Conservation (phyloP, 2,329 filamentous ascomycete genomes). For the Sarocladium strictum region DNA sequence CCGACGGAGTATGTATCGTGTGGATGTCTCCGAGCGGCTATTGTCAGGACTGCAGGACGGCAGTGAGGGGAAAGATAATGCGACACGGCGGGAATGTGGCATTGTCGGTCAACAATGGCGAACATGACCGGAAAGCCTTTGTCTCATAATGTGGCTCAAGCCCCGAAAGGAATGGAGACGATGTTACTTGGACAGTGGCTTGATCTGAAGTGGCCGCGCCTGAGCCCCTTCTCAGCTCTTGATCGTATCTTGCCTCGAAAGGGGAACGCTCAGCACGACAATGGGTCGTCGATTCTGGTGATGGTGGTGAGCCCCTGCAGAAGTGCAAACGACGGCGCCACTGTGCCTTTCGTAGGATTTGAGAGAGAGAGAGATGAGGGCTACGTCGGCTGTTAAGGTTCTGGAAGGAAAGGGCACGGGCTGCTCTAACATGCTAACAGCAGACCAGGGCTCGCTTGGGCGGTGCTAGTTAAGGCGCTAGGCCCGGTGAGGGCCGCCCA, state of each 20-base stretch:
- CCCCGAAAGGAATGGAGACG: too few species aligned
- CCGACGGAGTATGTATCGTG: neutral
- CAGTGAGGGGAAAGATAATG: too few species aligned
- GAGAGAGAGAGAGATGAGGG: neutral
- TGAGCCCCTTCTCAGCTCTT: neutral
- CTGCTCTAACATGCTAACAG: neutral
- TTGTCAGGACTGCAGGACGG: neutral
- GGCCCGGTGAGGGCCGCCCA: neutral
- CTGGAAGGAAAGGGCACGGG: neutral
- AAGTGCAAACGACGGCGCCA: neutral
- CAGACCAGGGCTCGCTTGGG: neutral
- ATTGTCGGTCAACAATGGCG: too few species aligned
- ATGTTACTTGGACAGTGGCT: neutral
- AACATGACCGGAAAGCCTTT: too few species aligned
- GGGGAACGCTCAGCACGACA: neutral
- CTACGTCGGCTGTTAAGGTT: neutral
- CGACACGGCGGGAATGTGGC: too few species aligned
- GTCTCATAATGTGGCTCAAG: too few species aligned
- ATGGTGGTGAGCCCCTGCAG: conserved; percentile 4
- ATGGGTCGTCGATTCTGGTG: neutral
- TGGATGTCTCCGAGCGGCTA: neutral
- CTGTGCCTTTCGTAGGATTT: neutral
- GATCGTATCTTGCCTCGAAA: neutral
- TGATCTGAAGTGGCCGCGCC: neutral
- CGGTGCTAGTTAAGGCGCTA: neutral